Conservation (phyloP, 306 rosid genomes). For the Rubus idaeus region DNA sequence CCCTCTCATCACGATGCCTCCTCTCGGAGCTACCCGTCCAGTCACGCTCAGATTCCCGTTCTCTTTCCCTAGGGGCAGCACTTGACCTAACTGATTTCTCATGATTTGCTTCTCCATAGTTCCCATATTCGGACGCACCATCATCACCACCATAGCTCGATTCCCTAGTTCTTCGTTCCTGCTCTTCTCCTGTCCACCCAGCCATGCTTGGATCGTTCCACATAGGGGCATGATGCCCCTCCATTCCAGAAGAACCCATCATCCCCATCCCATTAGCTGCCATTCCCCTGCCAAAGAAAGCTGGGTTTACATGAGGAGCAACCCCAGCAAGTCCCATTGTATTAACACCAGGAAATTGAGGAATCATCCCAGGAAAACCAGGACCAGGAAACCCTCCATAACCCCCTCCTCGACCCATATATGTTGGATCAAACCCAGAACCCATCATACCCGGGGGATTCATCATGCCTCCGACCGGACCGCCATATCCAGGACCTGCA, state of each 20-base stretch:
- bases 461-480: conserved; percentile 46
- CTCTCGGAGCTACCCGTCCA: conserved; percentile 49
- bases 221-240: conserved; percentile 40
- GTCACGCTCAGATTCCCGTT: conserved; percentile 46
- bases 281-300: conserved; percentile 57
- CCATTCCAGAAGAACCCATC: conserved; percentile 50
- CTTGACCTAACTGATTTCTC: conserved; percentile 42
- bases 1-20: conserved; percentile 51
- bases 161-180: conserved; percentile 43
- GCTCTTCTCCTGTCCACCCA: conserved; percentile 50
- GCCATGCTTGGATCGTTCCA: conserved; percentile 51
- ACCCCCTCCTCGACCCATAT: conserved; percentile 51
- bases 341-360: conserved; percentile 45
- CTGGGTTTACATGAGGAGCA: conserved; percentile 60
- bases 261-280: conserved; percentile 48
- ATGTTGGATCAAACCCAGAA: conserved; percentile 50
- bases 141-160: conserved; percentile 56
- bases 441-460: conserved; percentile 53
- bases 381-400: conserved; percentile 54
- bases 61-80: conserved; percentile 43
- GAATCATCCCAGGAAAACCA: conserved; percentile 44
- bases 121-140: conserved; percentile 46
- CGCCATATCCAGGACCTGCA: conserved; percentile 40
- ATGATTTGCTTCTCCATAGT: conserved; percentile 42
- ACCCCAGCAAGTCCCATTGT: conserved; percentile 46